Evolutionary conservation across 2,329 filamentous ascomycete genomes (phyloP).

Genomic region (Diaporthe citrichinensis): DNA sequence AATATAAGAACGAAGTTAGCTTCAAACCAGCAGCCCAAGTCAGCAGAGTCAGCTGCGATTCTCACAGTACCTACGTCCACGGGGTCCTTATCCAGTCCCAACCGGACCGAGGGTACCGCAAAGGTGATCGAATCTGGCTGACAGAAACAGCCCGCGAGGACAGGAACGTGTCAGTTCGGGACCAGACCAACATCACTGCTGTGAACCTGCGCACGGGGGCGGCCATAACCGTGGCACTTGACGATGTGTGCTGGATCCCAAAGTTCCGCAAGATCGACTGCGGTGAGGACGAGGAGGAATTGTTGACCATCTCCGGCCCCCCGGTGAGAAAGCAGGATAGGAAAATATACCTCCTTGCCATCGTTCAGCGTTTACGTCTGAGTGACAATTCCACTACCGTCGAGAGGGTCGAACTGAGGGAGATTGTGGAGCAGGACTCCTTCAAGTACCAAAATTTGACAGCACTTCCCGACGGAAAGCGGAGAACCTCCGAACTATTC

Average conservation of each 20-base stretch:
- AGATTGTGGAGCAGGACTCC: slow-evolving; percentile 32
- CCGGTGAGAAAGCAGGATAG: slow-evolving; percentile 18
- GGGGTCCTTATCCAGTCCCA: slow-evolving; percentile 25
- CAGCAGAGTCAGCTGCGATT: background rate
- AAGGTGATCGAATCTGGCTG: slow-evolving; percentile 38
- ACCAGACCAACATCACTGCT: slow-evolving; percentile 1
- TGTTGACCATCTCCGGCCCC: slow-evolving; percentile 36
- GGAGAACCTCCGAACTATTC: slow-evolving; percentile 4
- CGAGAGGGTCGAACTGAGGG: slow-evolving; percentile 14
- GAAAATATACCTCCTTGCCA: slow-evolving; percentile 29
- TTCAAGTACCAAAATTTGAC: slow-evolving; percentile 37
- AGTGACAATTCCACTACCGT: background rate
- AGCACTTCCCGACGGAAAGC: slow-evolving; percentile 9
- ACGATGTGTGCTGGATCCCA: slow-evolving; percentile 37
- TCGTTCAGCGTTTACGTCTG: slow-evolving; percentile 23
- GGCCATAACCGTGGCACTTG: slow-evolving; percentile 11
- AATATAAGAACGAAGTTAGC: slow-evolving; percentile 32
- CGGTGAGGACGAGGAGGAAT: slow-evolving; percentile 24
- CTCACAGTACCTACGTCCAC: slow-evolving; percentile 29
- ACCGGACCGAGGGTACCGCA: background rate
- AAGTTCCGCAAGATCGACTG: slow-evolving; percentile 37
- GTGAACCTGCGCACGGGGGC: slow-evolving; percentile 38
- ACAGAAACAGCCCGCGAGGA: background rate
- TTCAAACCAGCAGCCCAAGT: slow-evolving; percentile 7
- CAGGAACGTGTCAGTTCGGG: background rate